Conservation (phyloP, 2,329 filamentous ascomycete species). For the Penicillium corylophilum region DNA sequence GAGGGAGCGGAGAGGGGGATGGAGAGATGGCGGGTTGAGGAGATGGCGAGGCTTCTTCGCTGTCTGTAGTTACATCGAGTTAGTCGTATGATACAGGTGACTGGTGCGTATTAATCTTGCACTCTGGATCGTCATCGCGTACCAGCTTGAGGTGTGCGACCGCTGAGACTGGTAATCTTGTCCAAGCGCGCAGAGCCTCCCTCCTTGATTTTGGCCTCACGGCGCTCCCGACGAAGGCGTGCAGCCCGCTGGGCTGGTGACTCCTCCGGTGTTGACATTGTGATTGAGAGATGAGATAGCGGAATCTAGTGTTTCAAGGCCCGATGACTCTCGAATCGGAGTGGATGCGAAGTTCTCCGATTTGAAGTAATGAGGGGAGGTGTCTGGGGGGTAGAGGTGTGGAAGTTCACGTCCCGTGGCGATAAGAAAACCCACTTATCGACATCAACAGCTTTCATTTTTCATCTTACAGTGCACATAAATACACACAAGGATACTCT, state of each 20-base stretch:
- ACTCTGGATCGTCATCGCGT: conserved; percentile 1
- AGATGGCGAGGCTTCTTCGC: conserved; percentile 25
- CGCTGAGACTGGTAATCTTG: conserved; percentile 61
- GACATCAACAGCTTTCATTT: neutral
- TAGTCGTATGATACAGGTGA: conserved; percentile 1
- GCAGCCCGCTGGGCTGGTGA: conserved; percentile 53
- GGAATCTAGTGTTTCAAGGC: neutral
- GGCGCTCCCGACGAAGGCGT: conserved; percentile 61
- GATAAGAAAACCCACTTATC: conserved; percentile 15
- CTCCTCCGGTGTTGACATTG: conserved; percentile 43
- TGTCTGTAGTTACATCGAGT: conserved; percentile 18
- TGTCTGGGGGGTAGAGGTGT: neutral
- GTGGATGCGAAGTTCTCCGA: neutral
- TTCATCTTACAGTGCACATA: neutral
- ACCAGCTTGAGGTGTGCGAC: conserved; percentile 47
- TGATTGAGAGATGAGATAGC: neutral
- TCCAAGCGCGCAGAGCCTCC: conserved; percentile 60
- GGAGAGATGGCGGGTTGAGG: conserved; percentile 22
- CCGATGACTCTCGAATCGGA: neutral
- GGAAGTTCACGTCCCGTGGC: conserved; percentile 12
- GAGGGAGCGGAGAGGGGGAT: conserved; percentile 29
- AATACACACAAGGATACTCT: too few relatives aligned
- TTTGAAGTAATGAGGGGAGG: neutral
- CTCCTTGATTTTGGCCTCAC: conserved; percentile 61
- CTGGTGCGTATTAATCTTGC: neutral